phyloP scores from a whole-genome alignment of 2,329 filamentous ascomycete species.

The Zymoseptoria pseudotritici region DNA sequence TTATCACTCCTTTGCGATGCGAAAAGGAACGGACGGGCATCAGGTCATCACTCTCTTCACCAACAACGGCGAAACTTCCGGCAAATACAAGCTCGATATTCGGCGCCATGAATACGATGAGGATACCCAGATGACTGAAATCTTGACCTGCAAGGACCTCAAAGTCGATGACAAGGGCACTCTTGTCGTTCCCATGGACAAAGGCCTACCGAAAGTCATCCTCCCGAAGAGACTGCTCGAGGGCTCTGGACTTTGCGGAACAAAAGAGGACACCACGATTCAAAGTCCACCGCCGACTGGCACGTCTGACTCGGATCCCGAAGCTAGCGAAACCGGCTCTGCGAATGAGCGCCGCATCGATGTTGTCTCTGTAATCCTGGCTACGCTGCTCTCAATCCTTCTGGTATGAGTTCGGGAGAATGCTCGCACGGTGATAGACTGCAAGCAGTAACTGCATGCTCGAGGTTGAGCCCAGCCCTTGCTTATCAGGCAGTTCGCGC shows the following conservation, averaged over 20 bases:
- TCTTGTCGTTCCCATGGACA: constrained; percentile 29
- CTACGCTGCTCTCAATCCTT: background rate
- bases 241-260: constrained; percentile 22
- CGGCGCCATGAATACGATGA: constrained; percentile 24
- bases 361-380: background rate
- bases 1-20: constrained; percentile 37
- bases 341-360: background rate
- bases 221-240: constrained; percentile 22
- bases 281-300: background rate
- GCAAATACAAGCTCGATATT: constrained; percentile 29
- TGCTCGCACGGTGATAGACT: background rate
- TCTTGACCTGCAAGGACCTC: constrained; percentile 28
- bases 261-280: background rate
- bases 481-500: background rate
- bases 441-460: background rate
- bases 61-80: constrained; percentile 33
- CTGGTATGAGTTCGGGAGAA: background rate
- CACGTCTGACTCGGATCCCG: background rate
- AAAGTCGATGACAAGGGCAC: constrained; percentile 21
- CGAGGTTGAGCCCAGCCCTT: background rate
- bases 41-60: constrained; percentile 40
- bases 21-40: constrained; percentile 34
- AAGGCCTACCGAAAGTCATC: constrained; percentile 30
- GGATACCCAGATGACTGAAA: constrained; percentile 26
- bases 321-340: background rate